phyloP scores from a whole-genome alignment of 2,329 filamentous ascomycete genomes.

The Emmonsiellopsis sp. region DNA sequence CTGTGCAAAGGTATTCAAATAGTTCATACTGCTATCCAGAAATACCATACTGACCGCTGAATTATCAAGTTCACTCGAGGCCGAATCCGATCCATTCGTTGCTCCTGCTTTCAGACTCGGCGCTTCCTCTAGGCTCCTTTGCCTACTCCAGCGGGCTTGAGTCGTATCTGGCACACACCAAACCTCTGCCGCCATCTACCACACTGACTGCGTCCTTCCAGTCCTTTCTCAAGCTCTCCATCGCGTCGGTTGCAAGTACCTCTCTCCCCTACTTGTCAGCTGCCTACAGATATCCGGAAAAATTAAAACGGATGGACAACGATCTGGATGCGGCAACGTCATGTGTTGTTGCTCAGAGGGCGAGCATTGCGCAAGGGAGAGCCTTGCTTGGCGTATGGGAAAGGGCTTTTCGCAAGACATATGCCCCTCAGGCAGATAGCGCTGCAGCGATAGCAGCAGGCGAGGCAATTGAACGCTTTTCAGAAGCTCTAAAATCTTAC shows the following conservation, averaged over 20 bases:
- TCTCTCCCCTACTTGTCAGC: conserved; percentile 52
- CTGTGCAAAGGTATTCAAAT: background rate
- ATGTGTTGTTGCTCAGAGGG: conserved; percentile 53
- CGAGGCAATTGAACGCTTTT: conserved; percentile 29
- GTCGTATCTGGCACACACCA: conserved; percentile 53
- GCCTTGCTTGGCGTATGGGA: conserved; percentile 55
- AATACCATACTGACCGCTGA: conserved; percentile 13
- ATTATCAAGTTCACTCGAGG: conserved; percentile 17
- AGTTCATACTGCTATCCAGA: background rate
- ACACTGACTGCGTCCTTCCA: conserved; percentile 40
- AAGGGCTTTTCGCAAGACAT: conserved; percentile 38
- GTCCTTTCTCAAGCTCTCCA: conserved; percentile 48
- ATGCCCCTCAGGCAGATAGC: background rate
- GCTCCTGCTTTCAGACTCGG: conserved; percentile 56
- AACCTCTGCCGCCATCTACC: conserved; percentile 24
- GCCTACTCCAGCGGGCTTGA: conserved; percentile 57
- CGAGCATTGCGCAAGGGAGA: conserved; percentile 51
- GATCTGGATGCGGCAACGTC: conserved; percentile 55
- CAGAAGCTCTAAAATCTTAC: conserved; percentile 27
- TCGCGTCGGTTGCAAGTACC: conserved; percentile 49
- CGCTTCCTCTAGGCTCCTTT: conserved; percentile 55
- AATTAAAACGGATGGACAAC: conserved; percentile 48
- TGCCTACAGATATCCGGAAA: conserved; percentile 40
- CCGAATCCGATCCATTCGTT: conserved; percentile 39
- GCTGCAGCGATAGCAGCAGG: conserved; percentile 16